Evolutionary conservation across 805 yeast species (phyloP).

Genomic region (Monosporozyma solicola): DNA sequence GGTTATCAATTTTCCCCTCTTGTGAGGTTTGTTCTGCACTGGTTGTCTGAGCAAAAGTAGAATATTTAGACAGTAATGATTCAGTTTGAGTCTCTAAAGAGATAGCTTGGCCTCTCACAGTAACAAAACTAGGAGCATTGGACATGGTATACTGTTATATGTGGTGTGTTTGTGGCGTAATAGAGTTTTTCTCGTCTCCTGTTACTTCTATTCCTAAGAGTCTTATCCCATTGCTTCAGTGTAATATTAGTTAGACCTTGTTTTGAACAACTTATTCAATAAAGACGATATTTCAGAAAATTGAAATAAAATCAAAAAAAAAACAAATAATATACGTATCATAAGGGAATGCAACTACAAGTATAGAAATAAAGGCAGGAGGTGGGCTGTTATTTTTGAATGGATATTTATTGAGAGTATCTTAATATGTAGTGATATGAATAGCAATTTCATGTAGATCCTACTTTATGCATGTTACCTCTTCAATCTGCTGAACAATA

Average conservation of each 20-base stretch:
- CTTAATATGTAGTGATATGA: too few relatives aligned
- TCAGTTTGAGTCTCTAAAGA: constrained; percentile 64
- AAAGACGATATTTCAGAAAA: not conserved
- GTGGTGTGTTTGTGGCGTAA: not conserved
- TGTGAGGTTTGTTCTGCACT: constrained; percentile 40
- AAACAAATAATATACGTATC: not conserved
- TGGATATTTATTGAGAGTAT: too few relatives aligned
- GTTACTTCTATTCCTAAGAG: too few relatives aligned
- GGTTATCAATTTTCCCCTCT: constrained; percentile 37
- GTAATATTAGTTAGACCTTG: not conserved
- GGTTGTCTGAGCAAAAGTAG: constrained; percentile 46
- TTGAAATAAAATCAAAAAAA: not conserved
- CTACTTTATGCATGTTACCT: too few relatives aligned
- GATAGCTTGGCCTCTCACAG: constrained; percentile 59
- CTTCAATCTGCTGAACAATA: too few relatives aligned
- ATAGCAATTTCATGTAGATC: too few relatives aligned
- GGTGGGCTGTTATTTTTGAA: too few relatives aligned
- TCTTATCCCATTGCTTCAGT: not conserved
- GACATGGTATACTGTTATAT: constrained; percentile 2
- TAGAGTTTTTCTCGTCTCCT: not conserved
- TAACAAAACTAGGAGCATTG: constrained; percentile 40
- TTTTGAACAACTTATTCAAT: not conserved
- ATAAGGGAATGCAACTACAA: not conserved
- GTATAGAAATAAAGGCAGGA: too few relatives aligned
- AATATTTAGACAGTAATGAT: constrained; percentile 40